These are phyloP conservation scores for Rhodomyrtus tomentosa DNA, from an alignment of 345 rosid species.

Conservation along the genomic window DNA sequence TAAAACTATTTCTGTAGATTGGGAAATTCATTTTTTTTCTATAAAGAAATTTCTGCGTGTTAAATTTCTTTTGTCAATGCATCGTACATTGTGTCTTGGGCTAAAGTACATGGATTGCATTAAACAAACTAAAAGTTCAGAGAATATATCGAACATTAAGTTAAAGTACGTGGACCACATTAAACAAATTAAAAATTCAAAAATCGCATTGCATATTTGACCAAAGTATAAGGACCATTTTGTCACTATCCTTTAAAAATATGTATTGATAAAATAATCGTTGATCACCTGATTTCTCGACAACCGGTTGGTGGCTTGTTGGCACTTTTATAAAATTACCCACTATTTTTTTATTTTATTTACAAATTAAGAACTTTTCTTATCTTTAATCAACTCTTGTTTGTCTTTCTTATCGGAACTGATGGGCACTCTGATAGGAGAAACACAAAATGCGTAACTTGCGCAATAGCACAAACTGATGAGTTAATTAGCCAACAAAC, in stretches of 20 bases:
- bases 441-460: too few relatives aligned
- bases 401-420: too few relatives aligned
- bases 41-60: background rate
- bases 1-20: background rate
- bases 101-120: too few relatives aligned
- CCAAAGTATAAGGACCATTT: too few relatives aligned
- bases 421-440: too few relatives aligned
- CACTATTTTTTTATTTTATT: background rate
- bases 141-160: too few relatives aligned
- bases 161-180: too few relatives aligned
- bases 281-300: background rate
- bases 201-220: too few relatives aligned
- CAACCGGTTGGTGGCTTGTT: background rate
- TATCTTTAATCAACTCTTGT: background rate
- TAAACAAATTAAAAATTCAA: too few relatives aligned
- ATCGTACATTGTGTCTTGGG: background rate
- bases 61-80: background rate
- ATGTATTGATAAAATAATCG: background rate
- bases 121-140: too few relatives aligned
- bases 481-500: too few relatives aligned
- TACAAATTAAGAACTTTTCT: background rate
- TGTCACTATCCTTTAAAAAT: background rate
- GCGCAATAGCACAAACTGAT: too few relatives aligned
- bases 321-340: background rate
- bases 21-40: background rate